Evolutionary conservation across 805 yeast genomes (phyloP).

Genomic region (Ogataea naganishii): DNA sequence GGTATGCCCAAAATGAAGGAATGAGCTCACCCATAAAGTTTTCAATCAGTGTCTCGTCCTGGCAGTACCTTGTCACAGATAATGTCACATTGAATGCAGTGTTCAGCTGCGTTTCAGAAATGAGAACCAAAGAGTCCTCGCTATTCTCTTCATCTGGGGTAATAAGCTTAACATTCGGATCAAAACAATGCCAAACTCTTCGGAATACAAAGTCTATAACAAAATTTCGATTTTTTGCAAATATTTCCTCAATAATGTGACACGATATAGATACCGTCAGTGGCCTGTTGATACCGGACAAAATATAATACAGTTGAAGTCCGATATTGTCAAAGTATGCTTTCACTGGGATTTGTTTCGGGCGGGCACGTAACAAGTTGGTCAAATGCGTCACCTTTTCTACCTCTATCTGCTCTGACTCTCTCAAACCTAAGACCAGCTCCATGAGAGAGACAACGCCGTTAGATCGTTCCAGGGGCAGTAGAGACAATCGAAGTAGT

Average conservation of each 20-base stretch:
- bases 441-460: constrained; percentile 75
- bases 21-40: constrained; percentile 22
- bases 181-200: constrained; percentile 35
- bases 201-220: constrained; percentile 51
- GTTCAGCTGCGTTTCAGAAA: constrained; percentile 43
- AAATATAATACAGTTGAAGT: constrained; percentile 49
- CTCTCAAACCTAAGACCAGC: constrained; percentile 68
- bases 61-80: constrained; percentile 45
- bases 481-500: constrained; percentile 37
- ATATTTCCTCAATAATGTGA: constrained; percentile 44
- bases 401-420: constrained; percentile 58
- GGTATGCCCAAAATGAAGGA: constrained; percentile 35
- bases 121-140: constrained; percentile 25
- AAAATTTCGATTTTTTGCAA: constrained; percentile 38
- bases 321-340: constrained; percentile 55
- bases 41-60: constrained; percentile 23
- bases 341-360: constrained; percentile 35
- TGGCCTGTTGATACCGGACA: constrained; percentile 55
- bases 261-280: constrained; percentile 47
- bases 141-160: constrained; percentile 14
- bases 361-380: constrained; percentile 52
- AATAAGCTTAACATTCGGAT: constrained; percentile 25
- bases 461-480: constrained; percentile 45
- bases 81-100: constrained; percentile 58
- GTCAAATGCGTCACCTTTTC: constrained; percentile 61